Base-by-base conservation (phyloP, 2,329 filamentous ascomycete genomes). In the Pseudonectria buxi region DNA sequence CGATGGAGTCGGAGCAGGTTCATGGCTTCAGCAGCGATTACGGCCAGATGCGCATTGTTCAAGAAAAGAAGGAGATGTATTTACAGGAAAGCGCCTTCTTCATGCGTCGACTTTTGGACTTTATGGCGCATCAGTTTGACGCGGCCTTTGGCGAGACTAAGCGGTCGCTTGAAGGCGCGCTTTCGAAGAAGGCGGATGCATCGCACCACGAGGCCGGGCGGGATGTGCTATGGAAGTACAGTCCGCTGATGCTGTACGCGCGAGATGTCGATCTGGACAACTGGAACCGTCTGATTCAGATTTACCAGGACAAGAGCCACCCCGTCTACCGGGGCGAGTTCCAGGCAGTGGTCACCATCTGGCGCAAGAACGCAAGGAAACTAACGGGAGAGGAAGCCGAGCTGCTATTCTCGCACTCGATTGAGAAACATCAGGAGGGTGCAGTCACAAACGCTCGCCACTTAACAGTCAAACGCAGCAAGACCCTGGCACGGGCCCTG, bases 1-100 rank as follows among this genome's bases (percentile, higher is more conserved):
- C 71, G 39, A 58, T 65, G 6, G 58, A 62, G 26, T 45, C 50
- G 2, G 59, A 63, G 24, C 68, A 71, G 35, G 56, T 63, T 10
- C 61, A 63, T 16, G 69, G 71, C 4, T 76, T 83, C 26, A 80
- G 84, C 49, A 81, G 75, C 33, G 84, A 87, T 52, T 87, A 83
- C 43, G 86, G 86, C 24, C 83, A 86, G 48, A 96, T 98, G 90
- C 81, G 86, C 36, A 89, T 94, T 27, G 78, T 98, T 16, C 86
- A 88, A 49, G 88, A 96, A 60, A 95, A 95, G 73, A 92, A 88
- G 59, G 84, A 94, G 44, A 82, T 86, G 56, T 98, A 95, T 54
- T 70, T 81, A 37, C 71, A 78, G 11, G 86, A 94, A 56, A 87
- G 82, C 47, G 67, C 72, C 14, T 64, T 76, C 35, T 95, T 96